phyloP scores from a whole-genome alignment of 768 basidiomycete species.

The Tremella fuciformis region DNA sequence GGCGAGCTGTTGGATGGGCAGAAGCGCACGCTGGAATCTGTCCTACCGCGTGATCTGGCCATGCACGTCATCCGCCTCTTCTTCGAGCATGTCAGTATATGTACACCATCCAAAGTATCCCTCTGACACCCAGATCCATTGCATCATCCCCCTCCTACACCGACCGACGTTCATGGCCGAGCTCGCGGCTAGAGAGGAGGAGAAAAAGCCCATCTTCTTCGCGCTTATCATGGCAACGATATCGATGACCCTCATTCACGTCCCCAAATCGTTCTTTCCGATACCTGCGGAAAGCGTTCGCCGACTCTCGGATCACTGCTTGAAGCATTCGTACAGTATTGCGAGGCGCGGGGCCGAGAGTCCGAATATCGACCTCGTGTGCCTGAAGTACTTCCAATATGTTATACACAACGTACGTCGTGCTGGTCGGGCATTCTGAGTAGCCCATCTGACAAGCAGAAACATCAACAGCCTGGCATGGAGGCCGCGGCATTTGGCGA shows the following conservation, averaged over 20 bases:
- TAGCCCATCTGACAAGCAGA: neutral
- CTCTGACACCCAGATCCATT: constrained; percentile 18
- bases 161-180: constrained; percentile 30
- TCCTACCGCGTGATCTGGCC: constrained; percentile 30
- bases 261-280: constrained; percentile 31
- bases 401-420: constrained; percentile 16
- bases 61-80: constrained; percentile 23
- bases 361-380: constrained; percentile 3
- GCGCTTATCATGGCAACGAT: constrained; percentile 31
- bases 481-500: constrained; percentile 16
- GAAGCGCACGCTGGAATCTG: constrained; percentile 18
- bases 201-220: constrained; percentile 27
- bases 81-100: constrained; percentile 27
- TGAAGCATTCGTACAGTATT: constrained; percentile 4
- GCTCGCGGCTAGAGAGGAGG: constrained; percentile 22
- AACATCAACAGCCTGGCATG: constrained; percentile 10
- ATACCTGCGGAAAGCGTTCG: constrained; percentile 27
- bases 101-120: neutral
- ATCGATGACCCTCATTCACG: constrained; percentile 29
- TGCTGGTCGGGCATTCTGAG: neutral
- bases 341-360: neutral
- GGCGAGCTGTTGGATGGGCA: too few species aligned
- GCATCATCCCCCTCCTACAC: constrained; percentile 33
- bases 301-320: constrained; percentile 24
- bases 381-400: constrained; percentile 7